Evolutionary conservation across 2,329 filamentous ascomycete species (phyloP).

Genomic region (Arthrobotrys iridis): DNA sequence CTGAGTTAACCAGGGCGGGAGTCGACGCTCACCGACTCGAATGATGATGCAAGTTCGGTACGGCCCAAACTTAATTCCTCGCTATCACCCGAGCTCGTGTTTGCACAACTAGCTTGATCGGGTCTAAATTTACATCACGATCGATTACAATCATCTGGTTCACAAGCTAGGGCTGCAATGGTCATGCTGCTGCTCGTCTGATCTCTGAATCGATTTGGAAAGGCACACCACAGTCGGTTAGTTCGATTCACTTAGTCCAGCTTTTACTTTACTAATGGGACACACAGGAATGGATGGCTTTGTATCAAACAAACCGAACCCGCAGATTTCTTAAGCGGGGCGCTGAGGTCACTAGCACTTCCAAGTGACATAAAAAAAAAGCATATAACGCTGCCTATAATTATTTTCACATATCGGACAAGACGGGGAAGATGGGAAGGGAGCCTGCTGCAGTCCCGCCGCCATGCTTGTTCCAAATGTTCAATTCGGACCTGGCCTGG

Average conservation of each 20-base stretch:
- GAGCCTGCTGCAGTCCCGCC: conserved; percentile 10
- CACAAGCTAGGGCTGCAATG: not conserved
- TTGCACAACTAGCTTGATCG: conserved; percentile 34
- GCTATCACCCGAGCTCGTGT: conserved; percentile 27
- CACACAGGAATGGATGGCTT: conserved; percentile 3
- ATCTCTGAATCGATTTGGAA: conserved; percentile 31
- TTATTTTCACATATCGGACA: conserved; percentile 15
- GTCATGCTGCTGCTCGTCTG: conserved; percentile 32
- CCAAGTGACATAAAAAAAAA: conserved; percentile 14
- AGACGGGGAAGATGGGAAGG: conserved; percentile 35
- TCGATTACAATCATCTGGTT: conserved; percentile 17
- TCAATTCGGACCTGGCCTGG: conserved; percentile 15
- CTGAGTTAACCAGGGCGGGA: conserved; percentile 7
- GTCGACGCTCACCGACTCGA: conserved; percentile 13
- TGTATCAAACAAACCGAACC: conserved; percentile 1
- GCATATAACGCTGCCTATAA: conserved; percentile 29
- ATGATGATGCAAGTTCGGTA: conserved; percentile 34
- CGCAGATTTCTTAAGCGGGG: conserved; percentile 5
- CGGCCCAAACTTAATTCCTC: conserved; percentile 28
- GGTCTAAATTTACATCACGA: conserved; percentile 35
- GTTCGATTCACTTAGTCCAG: conserved; percentile 8
- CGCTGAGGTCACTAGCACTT: conserved; percentile 1
- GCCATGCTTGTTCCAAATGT: conserved; percentile 3
- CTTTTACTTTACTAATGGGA: conserved; percentile 10
- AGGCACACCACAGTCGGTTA: conserved; percentile 14